Evolutionary conservation across 2,329 filamentous ascomycete species (phyloP), one percentile per base, ranked within the genome.

Genomic region (Scytalidium lignicola): DNA sequence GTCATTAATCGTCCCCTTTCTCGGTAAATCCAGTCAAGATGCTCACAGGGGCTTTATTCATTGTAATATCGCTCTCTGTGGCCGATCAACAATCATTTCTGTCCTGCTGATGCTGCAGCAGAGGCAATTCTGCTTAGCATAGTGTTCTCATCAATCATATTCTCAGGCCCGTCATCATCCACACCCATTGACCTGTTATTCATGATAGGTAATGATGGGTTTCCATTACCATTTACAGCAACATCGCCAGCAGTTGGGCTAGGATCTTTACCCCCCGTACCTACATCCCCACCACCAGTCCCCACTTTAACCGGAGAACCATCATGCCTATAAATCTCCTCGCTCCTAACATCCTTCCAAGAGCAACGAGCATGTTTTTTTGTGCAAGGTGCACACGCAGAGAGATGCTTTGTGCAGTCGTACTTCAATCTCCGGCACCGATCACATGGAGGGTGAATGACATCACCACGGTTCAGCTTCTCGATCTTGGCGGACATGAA

Each of bases 351-450:
- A 41, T 86, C 82, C 57, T 84, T 87, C 90, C 90, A 95, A 13
- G 83, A 84, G 65, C 90, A 95, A 60, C 90, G 91, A 18, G 88
- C 88, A 64, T 95, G 90, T 65, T 95, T 95, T 65, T 88, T 91
- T 0, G 90, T 95, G 66, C 90, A 95, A 19, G 88, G 89, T 66
- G 86, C 82, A 62, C 90, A 95, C 8, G 89, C 88, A 0, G 89
- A 95, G 37, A 93, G 73, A 54, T 95, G 88, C 68, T 95, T 95
- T 43, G 91, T 73, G 54, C 90, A 95, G 50, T 89, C 82, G 70
- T 90, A 88, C 55, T 87, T 83, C 15, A 95, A 73, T 23, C 90
- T 78, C 41, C 90, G 78, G 64, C 90, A 95, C 32, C 89, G 77
- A 64, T 95, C 90, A 62, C 90, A 95, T 0, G 89, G 88, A 9